Conservation (phyloP, 768 basidiomycete species). For the Hygrophorus pudorinus region DNA sequence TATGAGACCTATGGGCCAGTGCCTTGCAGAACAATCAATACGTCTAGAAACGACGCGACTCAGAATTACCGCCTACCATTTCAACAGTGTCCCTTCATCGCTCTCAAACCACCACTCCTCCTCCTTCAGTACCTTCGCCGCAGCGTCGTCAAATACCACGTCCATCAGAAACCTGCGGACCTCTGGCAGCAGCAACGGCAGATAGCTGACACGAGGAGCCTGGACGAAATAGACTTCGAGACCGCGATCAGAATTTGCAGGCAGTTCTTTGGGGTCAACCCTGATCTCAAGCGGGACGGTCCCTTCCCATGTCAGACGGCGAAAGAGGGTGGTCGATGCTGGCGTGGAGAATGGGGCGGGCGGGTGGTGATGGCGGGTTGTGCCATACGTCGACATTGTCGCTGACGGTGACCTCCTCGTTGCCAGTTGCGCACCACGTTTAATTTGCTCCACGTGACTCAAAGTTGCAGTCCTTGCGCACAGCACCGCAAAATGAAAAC, state of each 20-base stretch:
- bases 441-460: no score
- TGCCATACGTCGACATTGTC: slow-evolving; percentile 43
- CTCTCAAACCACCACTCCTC: slow-evolving; percentile 98
- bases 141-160: slow-evolving; percentile 83
- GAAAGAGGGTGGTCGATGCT: slow-evolving; percentile 60
- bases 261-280: slow-evolving; percentile 81
- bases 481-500: no score
- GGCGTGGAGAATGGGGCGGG: slow-evolving; percentile 22
- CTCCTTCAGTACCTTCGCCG: slow-evolving; percentile 65
- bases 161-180: slow-evolving; percentile 84
- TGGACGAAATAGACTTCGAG: slow-evolving; percentile 87
- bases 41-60: background rate
- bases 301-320: slow-evolving; percentile 85
- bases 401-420: no score
- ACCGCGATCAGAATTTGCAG: slow-evolving; percentile 81
- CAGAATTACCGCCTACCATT: slow-evolving; percentile 55
- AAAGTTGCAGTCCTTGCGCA: no score
- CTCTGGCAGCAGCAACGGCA: slow-evolving; percentile 85
- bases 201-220: slow-evolving; percentile 87
- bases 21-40: slow-evolving; percentile 43
- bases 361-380: slow-evolving; percentile 36
- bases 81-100: slow-evolving; percentile 69
- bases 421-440: no score
- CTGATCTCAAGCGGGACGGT: slow-evolving; percentile 84
- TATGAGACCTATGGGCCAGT: slow-evolving; percentile 94